Evolutionary conservation across 2,329 filamentous ascomycete species (phyloP).

Genomic region (Allantophomopsis cytisporea): DNA sequence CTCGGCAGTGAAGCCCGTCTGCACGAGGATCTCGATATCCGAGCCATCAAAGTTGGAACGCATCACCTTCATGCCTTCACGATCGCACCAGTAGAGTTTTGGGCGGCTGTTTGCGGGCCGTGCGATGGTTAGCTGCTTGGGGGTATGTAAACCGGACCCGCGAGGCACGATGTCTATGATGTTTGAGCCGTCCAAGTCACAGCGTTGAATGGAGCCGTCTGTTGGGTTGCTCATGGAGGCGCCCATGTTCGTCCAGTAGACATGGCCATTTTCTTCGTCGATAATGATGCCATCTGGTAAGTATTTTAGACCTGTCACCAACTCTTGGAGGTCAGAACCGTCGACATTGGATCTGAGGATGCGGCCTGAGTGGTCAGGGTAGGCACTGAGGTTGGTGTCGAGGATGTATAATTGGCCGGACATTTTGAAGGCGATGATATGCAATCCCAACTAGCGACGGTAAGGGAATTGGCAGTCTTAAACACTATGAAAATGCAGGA

Average conservation of each 20-base stretch:
- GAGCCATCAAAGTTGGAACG: constrained; percentile 25
- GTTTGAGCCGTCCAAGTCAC: constrained; percentile 30
- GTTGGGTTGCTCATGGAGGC: constrained; percentile 8
- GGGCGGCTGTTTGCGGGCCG: not conserved
- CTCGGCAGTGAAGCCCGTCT: constrained; percentile 7
- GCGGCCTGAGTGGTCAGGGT: constrained; percentile 6
- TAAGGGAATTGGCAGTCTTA: no score
- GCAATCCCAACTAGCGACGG: no score
- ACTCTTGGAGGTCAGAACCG: constrained; percentile 3
- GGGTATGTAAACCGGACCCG: constrained; percentile 31
- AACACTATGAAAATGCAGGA: no score
- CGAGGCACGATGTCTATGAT: constrained; percentile 25
- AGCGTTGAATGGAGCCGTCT: constrained; percentile 11
- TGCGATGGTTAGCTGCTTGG: constrained; percentile 24
- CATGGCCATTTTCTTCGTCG: constrained; percentile 15
- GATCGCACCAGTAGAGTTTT: constrained; percentile 26
- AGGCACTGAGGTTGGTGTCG: constrained; percentile 5
- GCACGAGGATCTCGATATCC: constrained; percentile 19
- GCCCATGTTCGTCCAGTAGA: constrained; percentile 39
- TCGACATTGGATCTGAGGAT: constrained; percentile 5
- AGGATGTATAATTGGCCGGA: constrained; percentile 4
- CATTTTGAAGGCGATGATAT: no score
- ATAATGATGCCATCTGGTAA: constrained; percentile 31
- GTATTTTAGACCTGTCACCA: constrained; percentile 6
- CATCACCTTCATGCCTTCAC: constrained; percentile 27